phyloP scores from a whole-genome alignment of 2,329 filamentous ascomycete species.

The Exserohilum rostratum region DNA sequence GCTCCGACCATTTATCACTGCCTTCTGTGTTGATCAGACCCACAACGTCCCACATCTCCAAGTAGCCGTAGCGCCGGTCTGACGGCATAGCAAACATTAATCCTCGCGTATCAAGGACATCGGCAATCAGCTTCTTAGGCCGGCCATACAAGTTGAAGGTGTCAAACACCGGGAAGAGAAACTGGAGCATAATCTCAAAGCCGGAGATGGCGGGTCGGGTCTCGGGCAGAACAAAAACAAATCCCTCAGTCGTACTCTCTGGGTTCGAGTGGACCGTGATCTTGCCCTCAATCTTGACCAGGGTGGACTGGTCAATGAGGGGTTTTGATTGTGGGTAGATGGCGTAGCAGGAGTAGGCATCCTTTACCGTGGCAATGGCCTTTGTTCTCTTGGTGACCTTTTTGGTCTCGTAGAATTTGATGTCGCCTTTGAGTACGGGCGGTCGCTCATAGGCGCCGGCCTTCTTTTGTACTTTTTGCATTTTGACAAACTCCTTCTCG shows the following conservation, averaged over 20 bases:
- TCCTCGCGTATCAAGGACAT: conserved; percentile 82
- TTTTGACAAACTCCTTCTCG: conserved; percentile 86
- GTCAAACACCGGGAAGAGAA: conserved; percentile 92
- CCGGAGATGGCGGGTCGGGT: conserved; percentile 88
- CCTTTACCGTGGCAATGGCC: conserved; percentile 89
- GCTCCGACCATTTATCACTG: conserved; percentile 78
- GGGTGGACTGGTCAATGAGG: conserved; percentile 89
- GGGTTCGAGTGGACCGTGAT: conserved; percentile 85
- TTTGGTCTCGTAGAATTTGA: conserved; percentile 91
- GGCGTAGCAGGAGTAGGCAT: conserved; percentile 90
- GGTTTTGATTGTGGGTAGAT: conserved; percentile 95
- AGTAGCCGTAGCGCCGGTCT: conserved; percentile 83
- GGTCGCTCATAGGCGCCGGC: conserved; percentile 82
- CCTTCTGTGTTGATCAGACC: conserved; percentile 78
- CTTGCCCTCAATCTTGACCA: conserved; percentile 90
- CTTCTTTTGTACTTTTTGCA: conserved; percentile 82
- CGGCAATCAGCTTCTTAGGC: conserved; percentile 83
- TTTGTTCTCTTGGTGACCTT: conserved; percentile 91
- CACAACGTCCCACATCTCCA: conserved; percentile 86
- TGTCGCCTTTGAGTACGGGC: conserved; percentile 78
- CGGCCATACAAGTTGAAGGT: conserved; percentile 91
- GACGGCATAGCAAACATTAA: conserved; percentile 99
- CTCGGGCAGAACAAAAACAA: conserved; percentile 98
- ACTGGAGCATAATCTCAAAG: conserved; percentile 93
- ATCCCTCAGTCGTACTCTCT: conserved; percentile 82